Percentiles rank a stretch among this genome's conserved stretches.
Conservation (phyloP, 768 basidiomycete genomes). For the Boletus vinaceobasis region DNA sequence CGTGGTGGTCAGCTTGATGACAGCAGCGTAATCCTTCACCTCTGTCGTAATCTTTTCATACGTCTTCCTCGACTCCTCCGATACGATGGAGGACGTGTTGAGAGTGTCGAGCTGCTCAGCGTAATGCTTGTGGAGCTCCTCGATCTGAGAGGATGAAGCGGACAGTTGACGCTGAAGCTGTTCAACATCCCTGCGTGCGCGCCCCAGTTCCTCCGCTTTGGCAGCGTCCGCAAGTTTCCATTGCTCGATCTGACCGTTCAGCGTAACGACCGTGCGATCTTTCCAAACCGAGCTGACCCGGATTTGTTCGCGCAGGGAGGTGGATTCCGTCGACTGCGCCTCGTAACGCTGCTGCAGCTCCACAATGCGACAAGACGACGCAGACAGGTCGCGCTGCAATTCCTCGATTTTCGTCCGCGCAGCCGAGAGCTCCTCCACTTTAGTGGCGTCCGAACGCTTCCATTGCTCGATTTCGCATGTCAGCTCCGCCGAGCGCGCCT, state of each 20-base stretch:
- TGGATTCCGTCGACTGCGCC: background rate
- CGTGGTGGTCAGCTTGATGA: slow-evolving; percentile 7
- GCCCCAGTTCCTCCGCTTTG: background rate
- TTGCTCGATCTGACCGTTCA: background rate
- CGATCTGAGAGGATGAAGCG: background rate
- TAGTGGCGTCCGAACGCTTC: too few species aligned
- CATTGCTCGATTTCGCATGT: too few species aligned
- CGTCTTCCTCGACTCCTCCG: background rate
- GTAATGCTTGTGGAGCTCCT: background rate
- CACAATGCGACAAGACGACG: background rate
- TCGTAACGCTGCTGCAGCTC: background rate
- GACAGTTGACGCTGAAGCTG: background rate
- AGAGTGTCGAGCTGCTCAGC: background rate
- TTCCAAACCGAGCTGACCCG: background rate
- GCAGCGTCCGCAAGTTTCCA: background rate
- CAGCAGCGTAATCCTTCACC: background rate
- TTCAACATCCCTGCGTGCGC: background rate
- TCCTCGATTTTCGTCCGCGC: too few species aligned
- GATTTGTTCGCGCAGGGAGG: background rate
- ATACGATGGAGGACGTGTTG: background rate
- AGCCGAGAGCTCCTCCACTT: too few species aligned
- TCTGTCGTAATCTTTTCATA: background rate
- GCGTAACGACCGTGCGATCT: background rate
- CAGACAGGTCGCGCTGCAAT: background rate
- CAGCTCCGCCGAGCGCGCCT: too few species aligned